Conservation (phyloP, 768 basidiomycete species). For the Naematelia aurantialba region DNA sequence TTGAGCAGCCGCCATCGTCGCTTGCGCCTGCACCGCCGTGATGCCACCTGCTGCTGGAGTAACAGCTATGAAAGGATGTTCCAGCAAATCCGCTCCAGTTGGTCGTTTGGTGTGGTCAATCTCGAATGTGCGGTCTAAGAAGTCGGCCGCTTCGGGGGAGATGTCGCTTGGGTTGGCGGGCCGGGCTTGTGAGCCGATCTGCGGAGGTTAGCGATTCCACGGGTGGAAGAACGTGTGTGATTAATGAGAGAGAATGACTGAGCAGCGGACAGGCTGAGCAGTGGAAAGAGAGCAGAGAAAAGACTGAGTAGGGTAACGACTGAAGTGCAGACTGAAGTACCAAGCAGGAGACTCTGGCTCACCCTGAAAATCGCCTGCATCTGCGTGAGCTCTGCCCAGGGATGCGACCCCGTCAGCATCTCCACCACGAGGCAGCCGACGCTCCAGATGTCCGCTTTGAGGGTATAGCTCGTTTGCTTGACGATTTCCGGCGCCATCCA, state of each 20-base stretch:
- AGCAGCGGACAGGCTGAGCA: not conserved
- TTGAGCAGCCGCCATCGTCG: slow-evolving; percentile 29
- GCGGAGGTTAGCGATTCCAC: no score
- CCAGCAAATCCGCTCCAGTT: slow-evolving; percentile 68
- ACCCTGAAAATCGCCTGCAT: slow-evolving; percentile 99
- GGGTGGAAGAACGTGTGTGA: no score
- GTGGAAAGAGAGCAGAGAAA: not conserved
- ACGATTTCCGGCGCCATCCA: slow-evolving; percentile 99
- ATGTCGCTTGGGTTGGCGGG: slow-evolving; percentile 89
- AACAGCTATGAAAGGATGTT: slow-evolving; percentile 64
- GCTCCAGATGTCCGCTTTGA: slow-evolving; percentile 94
- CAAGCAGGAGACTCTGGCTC: slow-evolving; percentile 17
- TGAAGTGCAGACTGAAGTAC: no score
- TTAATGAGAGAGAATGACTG: not conserved
- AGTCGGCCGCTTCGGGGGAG: slow-evolving; percentile 78
- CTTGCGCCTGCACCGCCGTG: slow-evolving; percentile 21
- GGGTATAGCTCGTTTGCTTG: slow-evolving; percentile 86
- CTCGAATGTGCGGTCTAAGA: slow-evolving; percentile 83
- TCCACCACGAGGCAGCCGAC: slow-evolving; percentile 92
- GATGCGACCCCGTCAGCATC: slow-evolving; percentile 94
- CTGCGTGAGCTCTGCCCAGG: slow-evolving; percentile 91
- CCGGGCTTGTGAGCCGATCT: slow-evolving; percentile 89
- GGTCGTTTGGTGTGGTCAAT: slow-evolving; percentile 76
- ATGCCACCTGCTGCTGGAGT: slow-evolving; percentile 8
- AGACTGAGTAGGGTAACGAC: not conserved